Percentiles rank a stretch among this genome's conserved stretches.
phyloP scores from a whole-genome alignment of 2,329 filamentous ascomycete genomes.

The Colletotrichum falcatum region DNA sequence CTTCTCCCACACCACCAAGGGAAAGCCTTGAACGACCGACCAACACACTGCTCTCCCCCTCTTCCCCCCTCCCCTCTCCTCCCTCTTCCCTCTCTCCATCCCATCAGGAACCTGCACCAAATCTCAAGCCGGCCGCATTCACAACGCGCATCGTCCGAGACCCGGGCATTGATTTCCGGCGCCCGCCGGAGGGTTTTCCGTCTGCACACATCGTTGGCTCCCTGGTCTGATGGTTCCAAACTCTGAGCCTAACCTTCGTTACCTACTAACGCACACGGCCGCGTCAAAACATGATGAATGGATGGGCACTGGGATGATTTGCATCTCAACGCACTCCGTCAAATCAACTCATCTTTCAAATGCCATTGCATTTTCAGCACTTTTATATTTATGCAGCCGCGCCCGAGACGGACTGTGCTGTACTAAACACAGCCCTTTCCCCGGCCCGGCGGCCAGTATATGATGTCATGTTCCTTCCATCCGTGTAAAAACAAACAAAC shows the following conservation, averaged over 20 bases:
- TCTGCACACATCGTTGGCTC: conserved; percentile 4
- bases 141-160: neutral
- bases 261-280: neutral
- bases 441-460: neutral
- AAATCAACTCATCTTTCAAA: neutral
- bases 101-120: neutral
- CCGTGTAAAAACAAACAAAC: neutral
- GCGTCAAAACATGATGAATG: neutral
- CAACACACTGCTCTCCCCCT: neutral
- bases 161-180: neutral
- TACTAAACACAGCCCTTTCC: neutral
- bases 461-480: conserved; percentile 1
- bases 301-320: neutral
- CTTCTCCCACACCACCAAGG: neutral
- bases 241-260: neutral
- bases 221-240: neutral
- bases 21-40: conserved; percentile 4
- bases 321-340: neutral
- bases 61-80: neutral
- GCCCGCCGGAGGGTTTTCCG: neutral
- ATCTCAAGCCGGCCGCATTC: neutral
- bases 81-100: neutral
- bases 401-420: neutral
- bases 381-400: neutral
- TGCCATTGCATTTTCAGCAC: neutral